Evolutionary conservation across 257 asterid species (phyloP).

Genomic region (Plantago elongata): DNA sequence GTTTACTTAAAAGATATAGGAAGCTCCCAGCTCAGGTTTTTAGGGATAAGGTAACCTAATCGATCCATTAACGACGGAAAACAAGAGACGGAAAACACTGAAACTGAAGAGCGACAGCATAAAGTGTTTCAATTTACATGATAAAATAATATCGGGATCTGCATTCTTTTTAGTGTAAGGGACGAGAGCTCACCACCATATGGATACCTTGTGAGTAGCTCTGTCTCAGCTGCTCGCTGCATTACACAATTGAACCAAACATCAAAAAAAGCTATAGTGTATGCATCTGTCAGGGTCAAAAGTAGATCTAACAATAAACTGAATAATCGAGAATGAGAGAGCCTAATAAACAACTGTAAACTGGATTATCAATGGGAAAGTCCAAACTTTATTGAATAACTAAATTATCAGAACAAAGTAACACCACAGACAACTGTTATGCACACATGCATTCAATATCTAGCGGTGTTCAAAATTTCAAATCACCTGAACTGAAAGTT

Average conservation of each 20-base stretch:
- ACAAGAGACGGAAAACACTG: neutral
- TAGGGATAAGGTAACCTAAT: neutral
- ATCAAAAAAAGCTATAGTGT: slow-evolving; percentile 3
- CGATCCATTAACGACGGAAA: too few relatives aligned
- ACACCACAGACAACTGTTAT: neutral
- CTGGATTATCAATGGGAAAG: neutral
- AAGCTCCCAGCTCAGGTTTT: neutral
- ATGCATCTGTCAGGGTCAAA: neutral
- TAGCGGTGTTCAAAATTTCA: too few relatives aligned
- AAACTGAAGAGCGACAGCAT: neutral
- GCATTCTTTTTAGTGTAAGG: neutral
- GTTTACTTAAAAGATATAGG: neutral
- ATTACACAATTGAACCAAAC: slow-evolving; percentile 18
- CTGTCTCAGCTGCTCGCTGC: slow-evolving; percentile 98
- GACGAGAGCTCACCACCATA: slow-evolving; percentile 68
- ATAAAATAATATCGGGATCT: neutral
- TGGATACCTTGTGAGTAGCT: slow-evolving; percentile 73
- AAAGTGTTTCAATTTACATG: neutral
- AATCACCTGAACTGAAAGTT: too few relatives aligned
- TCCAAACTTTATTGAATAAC: too few relatives aligned
- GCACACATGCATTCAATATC: neutral
- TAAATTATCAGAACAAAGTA: too few relatives aligned
- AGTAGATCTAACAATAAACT: neutral
- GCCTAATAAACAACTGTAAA: neutral
- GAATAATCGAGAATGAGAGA: neutral